These are phyloP conservation scores for Diutina mesorugosa DNA, from an alignment of 1,139 yeast genomes.

Conservation along the genomic window DNA sequence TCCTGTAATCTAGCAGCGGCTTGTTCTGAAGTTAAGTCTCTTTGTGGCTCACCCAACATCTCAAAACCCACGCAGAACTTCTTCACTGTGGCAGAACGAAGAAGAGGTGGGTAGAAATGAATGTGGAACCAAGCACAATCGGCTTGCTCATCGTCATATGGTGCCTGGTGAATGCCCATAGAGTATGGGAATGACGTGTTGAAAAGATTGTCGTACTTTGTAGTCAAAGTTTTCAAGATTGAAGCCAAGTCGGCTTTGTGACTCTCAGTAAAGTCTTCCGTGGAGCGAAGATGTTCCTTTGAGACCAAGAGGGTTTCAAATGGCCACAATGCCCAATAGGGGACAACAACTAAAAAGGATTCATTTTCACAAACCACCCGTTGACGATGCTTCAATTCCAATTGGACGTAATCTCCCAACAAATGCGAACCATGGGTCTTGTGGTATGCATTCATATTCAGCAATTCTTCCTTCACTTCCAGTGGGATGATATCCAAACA, in stretches of 20 bases:
- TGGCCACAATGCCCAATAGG: slow-evolving; percentile 82
- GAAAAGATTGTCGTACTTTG: slow-evolving; percentile 61
- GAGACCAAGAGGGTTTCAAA: slow-evolving; percentile 57
- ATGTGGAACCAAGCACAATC: slow-evolving; percentile 55
- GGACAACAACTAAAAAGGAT: slow-evolving; percentile 58
- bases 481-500: slow-evolving; percentile 55
- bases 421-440: slow-evolving; percentile 33
- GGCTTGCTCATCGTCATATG: slow-evolving; percentile 25
- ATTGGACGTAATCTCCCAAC: slow-evolving; percentile 50
- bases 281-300: slow-evolving; percentile 38
- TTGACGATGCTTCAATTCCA: slow-evolving; percentile 38
- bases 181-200: slow-evolving; percentile 65
- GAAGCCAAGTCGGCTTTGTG: slow-evolving; percentile 47
- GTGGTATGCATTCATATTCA: slow-evolving; percentile 36
- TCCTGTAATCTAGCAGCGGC: slow-evolving; percentile 49
- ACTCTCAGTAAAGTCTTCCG: slow-evolving; percentile 33
- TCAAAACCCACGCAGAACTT: slow-evolving; percentile 73
- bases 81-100: slow-evolving; percentile 63
- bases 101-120: slow-evolving; percentile 70
- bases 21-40: slow-evolving; percentile 66
- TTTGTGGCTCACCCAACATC: slow-evolving; percentile 67
- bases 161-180: slow-evolving; percentile 73
- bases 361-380: slow-evolving; percentile 51
- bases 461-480: slow-evolving; percentile 52
- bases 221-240: slow-evolving; percentile 41